phyloP scores from a whole-genome alignment of 768 basidiomycete genomes.

The Hysterangium stoloniferum region DNA sequence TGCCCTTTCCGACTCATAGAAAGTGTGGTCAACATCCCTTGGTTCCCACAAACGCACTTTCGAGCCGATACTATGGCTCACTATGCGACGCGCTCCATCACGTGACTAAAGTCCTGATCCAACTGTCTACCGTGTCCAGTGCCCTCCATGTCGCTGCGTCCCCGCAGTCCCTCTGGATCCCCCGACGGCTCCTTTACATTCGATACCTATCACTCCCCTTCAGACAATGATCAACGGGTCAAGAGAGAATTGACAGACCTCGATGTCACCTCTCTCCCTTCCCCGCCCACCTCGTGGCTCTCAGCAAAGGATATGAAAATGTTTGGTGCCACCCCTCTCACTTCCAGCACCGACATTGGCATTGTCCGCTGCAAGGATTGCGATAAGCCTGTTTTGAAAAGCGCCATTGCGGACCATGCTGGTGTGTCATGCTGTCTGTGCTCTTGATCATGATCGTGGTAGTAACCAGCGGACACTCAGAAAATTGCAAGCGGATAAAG shows the following conservation, averaged over 20 bases:
- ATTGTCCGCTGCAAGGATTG: constrained; percentile 75
- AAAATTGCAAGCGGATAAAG: constrained; percentile 53
- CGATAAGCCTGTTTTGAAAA: constrained; percentile 70
- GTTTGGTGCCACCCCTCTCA: constrained; percentile 70
- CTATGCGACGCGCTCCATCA: too few species aligned
- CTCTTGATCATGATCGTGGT: neutral
- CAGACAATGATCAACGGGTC: constrained; percentile 9
- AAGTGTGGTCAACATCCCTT: too few species aligned
- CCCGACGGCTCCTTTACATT: constrained; percentile 57
- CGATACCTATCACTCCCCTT: constrained; percentile 33
- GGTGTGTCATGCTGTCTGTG: constrained; percentile 36
- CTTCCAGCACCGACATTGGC: constrained; percentile 43
- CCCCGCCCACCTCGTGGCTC: constrained; percentile 81
- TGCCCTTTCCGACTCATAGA: too few species aligned
- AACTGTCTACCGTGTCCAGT: too few species aligned
- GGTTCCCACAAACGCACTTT: too few species aligned
- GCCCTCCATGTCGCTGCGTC: constrained; percentile 4
- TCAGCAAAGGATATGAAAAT: constrained; percentile 82
- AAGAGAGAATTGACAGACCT: constrained; percentile 20
- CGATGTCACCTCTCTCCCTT: constrained; percentile 40
- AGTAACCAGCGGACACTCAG: constrained; percentile 27
- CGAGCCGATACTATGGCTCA: too few species aligned
- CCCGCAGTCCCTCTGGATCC: constrained; percentile 27
- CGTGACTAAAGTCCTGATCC: too few species aligned
- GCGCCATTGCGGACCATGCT: constrained; percentile 66